A percentile compares a stretch with the other conserved stretches of the same genome.
Conservation (phyloP, 2,329 filamentous ascomycete genomes). For the Diaporthe sp. region DNA sequence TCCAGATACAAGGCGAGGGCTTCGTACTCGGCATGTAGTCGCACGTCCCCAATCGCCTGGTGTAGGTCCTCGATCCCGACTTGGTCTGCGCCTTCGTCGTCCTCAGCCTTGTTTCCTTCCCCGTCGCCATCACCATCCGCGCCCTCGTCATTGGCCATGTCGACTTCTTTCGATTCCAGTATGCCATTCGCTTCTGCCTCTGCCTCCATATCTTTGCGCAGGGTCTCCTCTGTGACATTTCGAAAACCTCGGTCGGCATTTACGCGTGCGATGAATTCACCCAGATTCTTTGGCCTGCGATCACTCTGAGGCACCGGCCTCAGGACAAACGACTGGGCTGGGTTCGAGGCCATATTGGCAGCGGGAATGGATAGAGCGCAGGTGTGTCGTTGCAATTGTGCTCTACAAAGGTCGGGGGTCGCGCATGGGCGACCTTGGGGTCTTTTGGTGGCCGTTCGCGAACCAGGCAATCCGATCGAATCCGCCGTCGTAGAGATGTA, state of each 20-base stretch:
- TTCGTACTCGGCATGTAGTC: conserved; percentile 70
- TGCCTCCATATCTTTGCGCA: conserved; percentile 76
- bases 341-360: conserved; percentile 44
- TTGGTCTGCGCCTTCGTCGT: conserved; percentile 58
- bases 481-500: background rate
- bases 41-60: conserved; percentile 69
- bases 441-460: background rate
- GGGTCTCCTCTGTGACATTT: conserved; percentile 79
- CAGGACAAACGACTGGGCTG: conserved; percentile 65
- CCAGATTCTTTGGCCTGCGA: conserved; percentile 73
- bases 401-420: background rate
- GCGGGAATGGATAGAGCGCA: background rate
- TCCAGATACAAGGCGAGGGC: background rate
- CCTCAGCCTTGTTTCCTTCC: conserved; percentile 59
- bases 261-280: conserved; percentile 83
- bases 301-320: conserved; percentile 73
- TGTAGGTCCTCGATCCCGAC: conserved; percentile 59
- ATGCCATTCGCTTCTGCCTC: conserved; percentile 57
- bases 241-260: conserved; percentile 86
- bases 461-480: too few species aligned
- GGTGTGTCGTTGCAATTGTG: background rate
- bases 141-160: conserved; percentile 60
- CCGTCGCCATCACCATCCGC: conserved; percentile 58
- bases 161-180: conserved; percentile 58
- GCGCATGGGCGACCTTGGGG: background rate